A percentile compares a stretch with the other conserved stretches of the same genome.
Evolutionary conservation across 768 basidiomycete genomes (phyloP).

Genomic region (Trametes sanguinea): DNA sequence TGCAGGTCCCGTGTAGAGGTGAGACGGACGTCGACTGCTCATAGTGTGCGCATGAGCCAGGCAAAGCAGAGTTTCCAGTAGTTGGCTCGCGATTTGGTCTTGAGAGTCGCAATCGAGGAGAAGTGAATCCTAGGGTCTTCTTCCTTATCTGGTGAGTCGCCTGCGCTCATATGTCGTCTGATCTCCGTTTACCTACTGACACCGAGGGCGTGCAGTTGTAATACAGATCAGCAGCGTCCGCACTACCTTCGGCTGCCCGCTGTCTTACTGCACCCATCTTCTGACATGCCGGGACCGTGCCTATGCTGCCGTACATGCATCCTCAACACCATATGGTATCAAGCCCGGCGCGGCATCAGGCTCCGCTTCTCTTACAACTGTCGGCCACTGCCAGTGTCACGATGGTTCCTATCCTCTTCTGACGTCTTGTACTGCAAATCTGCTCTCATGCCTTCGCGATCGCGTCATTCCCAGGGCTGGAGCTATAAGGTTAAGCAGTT

Average conservation of each 20-base stretch:
- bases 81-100: too few relatives aligned
- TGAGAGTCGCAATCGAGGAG: too few relatives aligned
- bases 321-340: background rate
- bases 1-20: too few relatives aligned
- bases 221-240: background rate
- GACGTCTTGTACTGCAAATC: conserved; percentile 8
- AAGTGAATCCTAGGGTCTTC: too few relatives aligned
- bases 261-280: background rate
- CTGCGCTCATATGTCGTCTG: too few relatives aligned
- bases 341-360: background rate
- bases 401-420: conserved; percentile 10
- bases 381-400: background rate
- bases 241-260: background rate
- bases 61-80: too few relatives aligned
- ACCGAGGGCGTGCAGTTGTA: too few relatives aligned
- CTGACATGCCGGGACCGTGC: background rate
- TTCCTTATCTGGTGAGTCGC: too few relatives aligned
- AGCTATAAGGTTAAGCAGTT: background rate
- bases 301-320: conserved; percentile 1
- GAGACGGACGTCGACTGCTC: too few relatives aligned
- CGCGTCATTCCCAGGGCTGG: background rate
- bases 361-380: background rate
- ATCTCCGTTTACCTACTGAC: too few relatives aligned
- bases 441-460: conserved; percentile 13
- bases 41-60: too few relatives aligned